Base-by-base conservation (phyloP, 2,329 filamentous ascomycete genomes). In the Aspergillus pseudoglaucus region DNA sequence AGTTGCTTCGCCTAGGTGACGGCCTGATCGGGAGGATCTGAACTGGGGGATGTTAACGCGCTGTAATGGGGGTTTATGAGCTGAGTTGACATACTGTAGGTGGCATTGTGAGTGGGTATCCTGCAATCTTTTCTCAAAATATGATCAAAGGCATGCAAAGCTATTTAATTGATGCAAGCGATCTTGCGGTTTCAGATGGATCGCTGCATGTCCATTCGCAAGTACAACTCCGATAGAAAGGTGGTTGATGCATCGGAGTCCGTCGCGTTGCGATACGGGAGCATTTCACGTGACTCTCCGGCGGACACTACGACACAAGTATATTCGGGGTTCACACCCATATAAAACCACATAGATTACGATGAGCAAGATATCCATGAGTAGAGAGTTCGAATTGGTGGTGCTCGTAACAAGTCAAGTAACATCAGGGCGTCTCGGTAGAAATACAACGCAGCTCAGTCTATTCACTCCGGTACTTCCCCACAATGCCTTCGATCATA, bases 1-100 rank as follows among this genome's bases (percentile, higher is more conserved):
- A 39, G 53, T 54, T 37, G 71, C 25, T 42, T 42, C 72, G 51
- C 80, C 77, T 48, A 78, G 77, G 55, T 81, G 75, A 50, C 80
- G 78, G 51, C 77, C 78, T 17, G 78, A 76, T 53, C 79, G 78
- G 48, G 77, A 75, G 41, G 77, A 75, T 45, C 78, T 73, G 57
- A 80, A 80, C 78, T 81, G 55, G 23, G 25, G 3, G 6, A n/a
- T 27, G 46, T 63, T 49, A 65, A 12, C 10, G 37, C 37, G 37
- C 37, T 15, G 8, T 7, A 53, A 41, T 41, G 15, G 39, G 39
- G 17, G 23, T 15, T 25, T 6, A 18, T 42, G 18, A 22, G 14
- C 9, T 35, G 15, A 17, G 27, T 47, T 46, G 45, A 64, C 64
- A 48, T 63, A 67, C 64, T 48, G 62, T 65, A 10, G 64, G 63